phyloP scores from a whole-genome alignment of 2,329 filamentous ascomycete species.

The Sporothrix phasma region DNA sequence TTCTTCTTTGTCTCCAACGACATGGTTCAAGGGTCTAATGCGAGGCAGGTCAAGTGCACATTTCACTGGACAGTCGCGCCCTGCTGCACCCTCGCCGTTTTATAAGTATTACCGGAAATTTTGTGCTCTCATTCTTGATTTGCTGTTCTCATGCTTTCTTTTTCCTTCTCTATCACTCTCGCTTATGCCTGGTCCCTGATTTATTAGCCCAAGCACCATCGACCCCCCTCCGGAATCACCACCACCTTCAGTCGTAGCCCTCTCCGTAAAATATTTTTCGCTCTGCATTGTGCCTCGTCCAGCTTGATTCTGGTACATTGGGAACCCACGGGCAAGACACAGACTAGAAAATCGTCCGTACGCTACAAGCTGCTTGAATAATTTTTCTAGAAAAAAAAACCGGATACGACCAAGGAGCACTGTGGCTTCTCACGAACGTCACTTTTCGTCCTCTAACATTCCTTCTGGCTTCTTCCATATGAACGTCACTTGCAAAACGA shows the following conservation, averaged over 20 bases:
- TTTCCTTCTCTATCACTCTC: not conserved
- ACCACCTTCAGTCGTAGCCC: not conserved
- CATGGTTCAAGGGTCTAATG: slow-evolving; percentile 34
- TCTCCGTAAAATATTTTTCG: not conserved
- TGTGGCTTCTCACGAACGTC: not conserved
- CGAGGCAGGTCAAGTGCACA: slow-evolving; percentile 5
- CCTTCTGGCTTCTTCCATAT: no score
- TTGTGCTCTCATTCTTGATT: not conserved
- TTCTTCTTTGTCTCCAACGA: slow-evolving; percentile 23
- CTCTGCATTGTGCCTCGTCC: not conserved
- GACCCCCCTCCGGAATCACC: not conserved
- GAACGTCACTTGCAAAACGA: no score
- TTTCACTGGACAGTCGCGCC: not conserved
- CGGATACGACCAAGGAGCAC: not conserved
- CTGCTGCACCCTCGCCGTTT: not conserved
- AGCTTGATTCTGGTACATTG: not conserved
- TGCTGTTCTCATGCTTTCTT: not conserved
- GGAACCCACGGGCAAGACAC: not conserved
- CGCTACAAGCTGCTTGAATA: not conserved
- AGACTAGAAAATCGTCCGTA: not conserved
- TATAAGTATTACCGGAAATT: not conserved
- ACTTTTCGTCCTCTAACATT: no score
- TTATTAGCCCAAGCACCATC: not conserved
- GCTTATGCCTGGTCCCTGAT: not conserved
- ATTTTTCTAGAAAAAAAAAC: no score